Conservation (phyloP, 2,329 filamentous ascomycete species). For the Alternaria triticina region DNA sequence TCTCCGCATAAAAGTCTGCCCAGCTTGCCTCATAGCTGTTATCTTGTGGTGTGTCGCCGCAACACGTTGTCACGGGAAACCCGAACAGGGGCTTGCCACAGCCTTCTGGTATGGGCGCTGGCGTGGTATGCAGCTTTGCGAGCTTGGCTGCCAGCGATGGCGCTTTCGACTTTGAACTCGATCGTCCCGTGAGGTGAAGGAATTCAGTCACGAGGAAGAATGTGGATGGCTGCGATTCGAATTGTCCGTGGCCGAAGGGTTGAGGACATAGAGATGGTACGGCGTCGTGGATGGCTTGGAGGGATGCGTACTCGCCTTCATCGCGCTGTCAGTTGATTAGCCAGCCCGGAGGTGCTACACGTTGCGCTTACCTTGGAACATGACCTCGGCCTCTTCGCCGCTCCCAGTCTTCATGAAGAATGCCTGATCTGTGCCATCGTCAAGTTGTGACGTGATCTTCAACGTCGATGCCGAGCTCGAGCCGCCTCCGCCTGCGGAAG, state of each 20-base stretch:
- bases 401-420: slow-evolving; percentile 77
- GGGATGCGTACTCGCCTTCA: slow-evolving; percentile 78
- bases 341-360: neutral
- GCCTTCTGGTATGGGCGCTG: slow-evolving; percentile 69
- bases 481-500: slow-evolving; percentile 69
- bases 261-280: slow-evolving; percentile 79
- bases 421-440: slow-evolving; percentile 58
- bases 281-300: slow-evolving; percentile 77
- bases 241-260: slow-evolving; percentile 73
- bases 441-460: slow-evolving; percentile 58
- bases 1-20: slow-evolving; percentile 85
- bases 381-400: slow-evolving; percentile 65
- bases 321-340: slow-evolving; percentile 13
- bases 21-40: slow-evolving; percentile 77
- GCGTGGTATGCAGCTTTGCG: slow-evolving; percentile 77
- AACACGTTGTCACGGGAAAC: slow-evolving; percentile 85
- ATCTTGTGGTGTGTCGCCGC: slow-evolving; percentile 81
- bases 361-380: slow-evolving; percentile 67
- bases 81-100: slow-evolving; percentile 72
- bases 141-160: slow-evolving; percentile 75
- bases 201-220: slow-evolving; percentile 77
- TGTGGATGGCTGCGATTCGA: slow-evolving; percentile 56
- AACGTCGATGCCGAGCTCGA: slow-evolving; percentile 69
- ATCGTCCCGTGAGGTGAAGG: slow-evolving; percentile 61
- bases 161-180: slow-evolving; percentile 30